These are phyloP conservation scores for Agrocybe pediades DNA, from an alignment of 768 basidiomycete species.

Conservation along the genomic window DNA sequence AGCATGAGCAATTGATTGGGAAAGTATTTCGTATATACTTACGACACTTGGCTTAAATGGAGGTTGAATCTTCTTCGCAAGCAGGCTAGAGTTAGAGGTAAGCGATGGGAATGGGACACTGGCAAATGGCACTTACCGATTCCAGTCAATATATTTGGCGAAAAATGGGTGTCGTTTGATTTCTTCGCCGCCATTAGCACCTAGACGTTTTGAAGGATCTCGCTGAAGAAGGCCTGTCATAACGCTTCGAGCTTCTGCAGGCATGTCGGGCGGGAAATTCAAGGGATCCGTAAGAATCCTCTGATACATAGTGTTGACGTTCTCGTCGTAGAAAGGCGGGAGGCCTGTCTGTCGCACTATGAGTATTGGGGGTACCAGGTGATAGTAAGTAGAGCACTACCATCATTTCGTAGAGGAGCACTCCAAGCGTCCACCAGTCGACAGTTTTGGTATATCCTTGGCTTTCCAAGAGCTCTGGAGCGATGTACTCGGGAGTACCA, in stretches of 20 bases:
- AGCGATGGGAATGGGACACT: not conserved
- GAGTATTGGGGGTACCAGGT: not conserved
- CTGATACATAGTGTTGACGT: constrained; percentile 97
- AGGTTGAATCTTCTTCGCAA: constrained; percentile 95
- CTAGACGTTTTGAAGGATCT: constrained; percentile 84
- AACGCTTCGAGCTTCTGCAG: constrained; percentile 84
- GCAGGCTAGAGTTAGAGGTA: constrained; percentile 55
- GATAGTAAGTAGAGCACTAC: constrained; percentile 32
- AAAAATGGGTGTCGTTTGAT: constrained; percentile 98
- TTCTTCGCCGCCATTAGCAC: constrained; percentile 92
- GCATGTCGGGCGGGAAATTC: constrained; percentile 87
- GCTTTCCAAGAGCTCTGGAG: constrained; percentile 94
- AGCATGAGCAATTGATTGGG: not conserved
- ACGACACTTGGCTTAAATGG: constrained; percentile 98
- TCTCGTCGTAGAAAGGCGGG: constrained; percentile 98
- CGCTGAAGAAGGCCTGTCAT: constrained; percentile 88
- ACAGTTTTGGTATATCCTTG: constrained; percentile 98
- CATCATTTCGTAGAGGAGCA: constrained; percentile 97
- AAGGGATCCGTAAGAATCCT: constrained; percentile 94
- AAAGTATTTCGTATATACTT: constrained; percentile 30
- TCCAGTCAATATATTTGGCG: constrained; percentile 91
- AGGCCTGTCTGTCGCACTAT: constrained; percentile 71
- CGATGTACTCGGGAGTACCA: constrained; percentile 98
- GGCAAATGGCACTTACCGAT: constrained; percentile 44
- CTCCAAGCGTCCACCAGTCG: constrained; percentile 99